These are phyloP conservation scores for Mycena alexandri DNA, from an alignment of 768 basidiomycete species.

Conservation along the genomic window DNA sequence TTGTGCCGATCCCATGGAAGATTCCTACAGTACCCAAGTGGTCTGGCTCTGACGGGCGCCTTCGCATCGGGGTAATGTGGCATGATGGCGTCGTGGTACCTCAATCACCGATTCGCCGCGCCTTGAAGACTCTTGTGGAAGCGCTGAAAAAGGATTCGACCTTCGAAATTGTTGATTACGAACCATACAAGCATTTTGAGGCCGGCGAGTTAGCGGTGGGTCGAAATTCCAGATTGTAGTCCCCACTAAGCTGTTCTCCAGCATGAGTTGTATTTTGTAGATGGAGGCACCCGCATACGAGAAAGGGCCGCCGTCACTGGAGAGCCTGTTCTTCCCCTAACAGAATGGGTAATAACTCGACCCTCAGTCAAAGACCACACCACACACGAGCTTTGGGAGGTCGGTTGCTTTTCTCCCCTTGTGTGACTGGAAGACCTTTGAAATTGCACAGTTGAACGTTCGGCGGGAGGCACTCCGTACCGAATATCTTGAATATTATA, in stretches of 20 bases:
- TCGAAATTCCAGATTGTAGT: neutral
- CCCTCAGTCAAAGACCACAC: constrained; percentile 43
- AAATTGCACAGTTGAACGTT: constrained; percentile 15
- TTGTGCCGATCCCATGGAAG: constrained; percentile 46
- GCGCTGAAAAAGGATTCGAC: constrained; percentile 49
- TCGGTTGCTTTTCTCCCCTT: constrained; percentile 14
- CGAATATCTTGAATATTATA: constrained; percentile 53
- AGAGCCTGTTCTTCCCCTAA: constrained; percentile 52
- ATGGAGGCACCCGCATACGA: constrained; percentile 49
- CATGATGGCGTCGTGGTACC: constrained; percentile 54
- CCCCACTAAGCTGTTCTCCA: constrained; percentile 25
- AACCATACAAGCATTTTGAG: constrained; percentile 50
- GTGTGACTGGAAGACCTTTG: neutral
- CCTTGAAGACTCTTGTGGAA: constrained; percentile 50
- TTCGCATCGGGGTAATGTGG: constrained; percentile 49
- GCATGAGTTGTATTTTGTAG: constrained; percentile 54
- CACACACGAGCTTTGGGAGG: constrained; percentile 46
- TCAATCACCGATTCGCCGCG: constrained; percentile 57
- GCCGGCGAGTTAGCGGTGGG: constrained; percentile 51
- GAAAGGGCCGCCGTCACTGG: constrained; percentile 43
- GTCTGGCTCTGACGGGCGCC: constrained; percentile 44
- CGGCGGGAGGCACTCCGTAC: constrained; percentile 49
- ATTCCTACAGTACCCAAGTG: constrained; percentile 29
- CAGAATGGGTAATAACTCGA: constrained; percentile 51
- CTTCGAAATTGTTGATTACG: constrained; percentile 53